These are phyloP conservation scores for Platanthera zijinensis DNA, from an alignment of 106 monocot genomes.

Conservation along the genomic window DNA sequence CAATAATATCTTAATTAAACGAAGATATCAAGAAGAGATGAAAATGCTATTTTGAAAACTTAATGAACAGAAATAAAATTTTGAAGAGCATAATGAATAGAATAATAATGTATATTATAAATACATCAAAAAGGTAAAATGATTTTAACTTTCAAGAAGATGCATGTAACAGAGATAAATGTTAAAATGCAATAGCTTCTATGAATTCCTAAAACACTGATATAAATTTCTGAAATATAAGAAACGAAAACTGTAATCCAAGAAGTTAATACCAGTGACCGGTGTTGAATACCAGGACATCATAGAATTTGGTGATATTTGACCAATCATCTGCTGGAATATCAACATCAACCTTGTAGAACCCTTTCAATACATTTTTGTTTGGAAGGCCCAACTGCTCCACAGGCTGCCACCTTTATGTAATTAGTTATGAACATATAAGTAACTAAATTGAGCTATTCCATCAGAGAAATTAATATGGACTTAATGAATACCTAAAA, in stretches of 20 bases:
- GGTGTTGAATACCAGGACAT: conserved; percentile 87
- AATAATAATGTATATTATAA: no score
- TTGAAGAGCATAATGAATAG: no score
- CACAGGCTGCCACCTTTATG: conserved; percentile 81
- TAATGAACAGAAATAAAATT: no score
- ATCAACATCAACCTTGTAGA: conserved; percentile 83
- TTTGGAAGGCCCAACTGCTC: conserved; percentile 19
- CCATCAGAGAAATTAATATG: background rate
- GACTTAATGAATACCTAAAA: background rate
- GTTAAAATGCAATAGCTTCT: background rate
- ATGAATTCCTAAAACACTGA: background rate
- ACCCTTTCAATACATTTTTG: conserved; percentile 51
- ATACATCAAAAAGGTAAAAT: no score
- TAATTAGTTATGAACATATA: conserved; percentile 42
- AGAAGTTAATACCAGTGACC: conserved; percentile 74
- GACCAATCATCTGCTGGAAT: conserved; percentile 87
- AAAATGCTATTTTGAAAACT: no score
- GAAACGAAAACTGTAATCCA: background rate
- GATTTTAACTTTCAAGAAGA: no score
- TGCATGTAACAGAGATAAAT: background rate
- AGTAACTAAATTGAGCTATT: conserved; percentile 7
- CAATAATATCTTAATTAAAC: no score
- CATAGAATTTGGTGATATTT: conserved; percentile 79
- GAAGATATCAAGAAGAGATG: no score
- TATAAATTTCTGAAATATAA: background rate